Base-by-base conservation (phyloP, 352 stramenopile genomes). In the Thalassiosira pacifica region DNA sequence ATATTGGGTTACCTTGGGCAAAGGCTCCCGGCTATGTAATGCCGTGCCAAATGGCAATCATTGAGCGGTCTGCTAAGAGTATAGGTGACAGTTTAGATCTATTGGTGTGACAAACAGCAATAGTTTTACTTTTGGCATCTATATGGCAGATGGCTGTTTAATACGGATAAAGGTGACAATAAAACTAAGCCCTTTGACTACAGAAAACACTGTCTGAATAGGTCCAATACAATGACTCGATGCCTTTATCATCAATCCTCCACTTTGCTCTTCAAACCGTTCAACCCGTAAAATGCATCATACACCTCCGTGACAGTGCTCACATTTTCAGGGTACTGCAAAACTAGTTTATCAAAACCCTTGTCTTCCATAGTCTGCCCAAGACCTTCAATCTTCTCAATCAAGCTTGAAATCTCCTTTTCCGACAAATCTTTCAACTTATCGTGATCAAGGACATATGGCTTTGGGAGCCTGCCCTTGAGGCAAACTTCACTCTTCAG, bases 281-380 rank as follows among this genome's bases (percentile, higher is more conserved):
- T 57, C 9, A 18, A 32, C n/a, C 72, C 72, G 64, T 80, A 80
- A 57, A 80, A 32, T 55, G 59, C 72, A 26, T 80, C 48, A 67
- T 34, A 64, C 27, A 73, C 13, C 26, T 80, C 59, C 13, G 72
- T 40, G 13, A 61, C 26, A 2, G 59, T 80, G 24, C 59, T 65
- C 2, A 80, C 72, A 66, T 80, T 80, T 67, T 71, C 64, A 1
- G 72, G 45, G 45, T 71, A 80, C 5, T 55, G 59, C 9, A 22
- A 29, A 8, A 80, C 72, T n/a, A 80, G 24, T n/a, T 73, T 80
- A 29, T 72, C 26, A 18, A 72, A 31, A 65, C 60, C 60, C 66
- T 72, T 73, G 11, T 53, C 55, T n/a, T 61, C 40, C 34, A 80
- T 24, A 16, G 19, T 59, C 26, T 80, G 37, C 1, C 59, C 10